Percentiles rank a stretch among this genome's conserved stretches.
Evolutionary conservation across 1,284 basidiomycete species (phyloP).

Genomic region (Afroboletus lepidellus): DNA sequence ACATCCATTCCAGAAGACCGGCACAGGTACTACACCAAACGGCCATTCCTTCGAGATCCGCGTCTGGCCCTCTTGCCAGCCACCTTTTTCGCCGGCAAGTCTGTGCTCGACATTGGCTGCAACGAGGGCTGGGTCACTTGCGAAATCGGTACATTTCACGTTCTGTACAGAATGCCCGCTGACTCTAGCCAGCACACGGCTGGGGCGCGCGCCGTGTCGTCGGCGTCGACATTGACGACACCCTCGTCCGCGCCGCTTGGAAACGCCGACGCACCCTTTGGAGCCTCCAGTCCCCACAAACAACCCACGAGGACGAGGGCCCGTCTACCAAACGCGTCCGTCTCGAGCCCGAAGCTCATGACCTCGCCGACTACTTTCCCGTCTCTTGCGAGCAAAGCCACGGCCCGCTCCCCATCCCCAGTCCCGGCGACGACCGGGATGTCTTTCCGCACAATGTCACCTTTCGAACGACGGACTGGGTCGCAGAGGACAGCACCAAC

Average conservation of each 20-base stretch:
- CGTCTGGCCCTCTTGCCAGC: slow-evolving; percentile 59
- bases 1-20: neutral
- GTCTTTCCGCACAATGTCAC: slow-evolving; percentile 73
- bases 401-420: slow-evolving; percentile 67
- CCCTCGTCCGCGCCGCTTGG: slow-evolving; percentile 70
- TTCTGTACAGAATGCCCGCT: no score
- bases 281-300: slow-evolving; percentile 57
- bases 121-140: slow-evolving; percentile 82
- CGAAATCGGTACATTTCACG: slow-evolving; percentile 59
- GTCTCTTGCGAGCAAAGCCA: slow-evolving; percentile 70
- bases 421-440: slow-evolving; percentile 2
- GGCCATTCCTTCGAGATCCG: slow-evolving; percentile 55
- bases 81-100: slow-evolving; percentile 49
- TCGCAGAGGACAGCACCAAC: slow-evolving; percentile 50
- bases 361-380: slow-evolving; percentile 57
- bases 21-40: slow-evolving; percentile 69
- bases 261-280: slow-evolving; percentile 62
- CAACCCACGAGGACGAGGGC: neutral
- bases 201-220: slow-evolving; percentile 60
- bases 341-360: neutral
- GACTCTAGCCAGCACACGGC: slow-evolving; percentile 51
- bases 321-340: slow-evolving; percentile 14
- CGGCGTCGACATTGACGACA: slow-evolving; percentile 80
- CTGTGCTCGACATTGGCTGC: slow-evolving; percentile 78
- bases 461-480: slow-evolving; percentile 73